Conservation (phyloP, 2,329 filamentous ascomycete species). For the Neodidymelliopsis sp. region DNA sequence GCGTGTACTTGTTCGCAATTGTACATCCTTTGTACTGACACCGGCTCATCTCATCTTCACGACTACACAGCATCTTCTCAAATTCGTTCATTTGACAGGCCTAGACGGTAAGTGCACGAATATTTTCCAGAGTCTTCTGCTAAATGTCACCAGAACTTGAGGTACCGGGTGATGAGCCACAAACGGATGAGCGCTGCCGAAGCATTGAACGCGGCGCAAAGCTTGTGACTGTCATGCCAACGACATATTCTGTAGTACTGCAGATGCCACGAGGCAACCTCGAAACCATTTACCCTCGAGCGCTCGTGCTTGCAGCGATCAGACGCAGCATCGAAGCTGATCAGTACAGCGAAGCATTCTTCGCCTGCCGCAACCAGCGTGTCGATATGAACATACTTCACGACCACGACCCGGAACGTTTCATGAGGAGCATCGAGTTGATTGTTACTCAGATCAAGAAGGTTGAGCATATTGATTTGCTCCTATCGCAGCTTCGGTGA, state of each 20-base stretch:
- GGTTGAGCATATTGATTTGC: constrained; percentile 84
- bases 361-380: constrained; percentile 87
- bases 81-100: constrained; percentile 82
- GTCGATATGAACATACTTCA: constrained; percentile 98
- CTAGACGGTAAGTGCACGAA: constrained; percentile 64
- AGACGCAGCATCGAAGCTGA: constrained; percentile 79
- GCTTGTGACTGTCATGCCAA: constrained; percentile 88
- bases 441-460: constrained; percentile 88
- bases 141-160: constrained; percentile 69
- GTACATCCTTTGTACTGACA: constrained; percentile 88
- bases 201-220: constrained; percentile 89
- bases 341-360: constrained; percentile 84
- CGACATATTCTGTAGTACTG: constrained; percentile 82
- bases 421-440: constrained; percentile 75
- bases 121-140: neutral
- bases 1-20: constrained; percentile 78
- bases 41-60: constrained; percentile 87
- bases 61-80: constrained; percentile 89
- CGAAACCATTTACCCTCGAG: constrained; percentile 92
- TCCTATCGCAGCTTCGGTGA: constrained; percentile 83
- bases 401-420: constrained; percentile 88
- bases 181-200: constrained; percentile 89
- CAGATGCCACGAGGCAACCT: constrained; percentile 97
- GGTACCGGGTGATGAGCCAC: constrained; percentile 85
- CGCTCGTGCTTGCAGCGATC: constrained; percentile 90